Evolutionary conservation across 306 rosid species (phyloP), one percentile per base, ranked within the genome.

Genomic region (Begonia fuchsioides): DNA sequence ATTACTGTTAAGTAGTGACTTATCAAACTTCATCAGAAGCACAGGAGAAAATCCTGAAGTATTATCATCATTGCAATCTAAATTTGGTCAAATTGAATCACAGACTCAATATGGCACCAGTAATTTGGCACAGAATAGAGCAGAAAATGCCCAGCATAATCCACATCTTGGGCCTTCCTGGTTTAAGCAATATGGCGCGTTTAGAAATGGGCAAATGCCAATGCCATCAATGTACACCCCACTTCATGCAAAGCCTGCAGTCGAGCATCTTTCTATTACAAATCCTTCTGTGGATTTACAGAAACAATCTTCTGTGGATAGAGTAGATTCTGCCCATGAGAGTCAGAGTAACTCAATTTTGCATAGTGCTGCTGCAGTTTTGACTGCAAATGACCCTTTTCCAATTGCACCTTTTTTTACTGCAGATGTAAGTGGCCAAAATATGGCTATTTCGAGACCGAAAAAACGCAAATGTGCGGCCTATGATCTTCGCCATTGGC

Each of bases 391-490:
- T 32, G 72, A 56, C 65, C 53, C 64, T 15, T 43, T 59, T 38
- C 19, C 67, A 19, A 45, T 60, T 40, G 51, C 72, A n/a, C 38
- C 17, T 55, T 39, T 43, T 19, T 48, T 49, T 50, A 60, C 68
- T 39, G 54, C 64, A 26, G 49, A 53, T 55, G 62, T 52, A 53
- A 61, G 40, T 12, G 57, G 45, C 40, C 57, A 58, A 26, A 26
- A 2, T 49, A 58, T 44, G 18, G 52, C 38, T 32, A 48, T 47
- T 32, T 4, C 55, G 58, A 68, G 68, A 58, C 65, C 75, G 49
- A 72, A 76, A 67, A 76, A 68, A 53, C 76, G 78, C 20, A 76
- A 76, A 62, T 58, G 50, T 52, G 52, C 44, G 52, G 43, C 65
- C 12, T 68, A 52, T 44, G 76, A 65, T 32, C 57, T 63, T 44